Evolutionary conservation across 2,329 filamentous ascomycete genomes (phyloP), one percentile per base, ranked within the genome.

Genomic region (Aspergillus ochraceus): DNA sequence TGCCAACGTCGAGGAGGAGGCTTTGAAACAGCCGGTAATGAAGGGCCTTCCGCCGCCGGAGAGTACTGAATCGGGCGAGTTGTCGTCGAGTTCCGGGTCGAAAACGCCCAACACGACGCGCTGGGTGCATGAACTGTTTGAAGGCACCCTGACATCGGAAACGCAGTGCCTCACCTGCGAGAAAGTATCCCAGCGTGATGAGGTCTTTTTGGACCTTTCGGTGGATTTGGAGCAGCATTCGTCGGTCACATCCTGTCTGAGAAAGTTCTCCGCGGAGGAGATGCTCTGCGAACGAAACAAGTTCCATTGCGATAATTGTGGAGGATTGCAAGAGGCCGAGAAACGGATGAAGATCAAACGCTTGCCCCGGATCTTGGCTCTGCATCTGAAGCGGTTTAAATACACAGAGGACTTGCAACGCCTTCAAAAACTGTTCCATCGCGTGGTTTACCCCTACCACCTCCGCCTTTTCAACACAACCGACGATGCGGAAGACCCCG

Each of bases 291-390:
- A 99, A 79, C 86, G 93, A 61, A 98, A 99, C 81, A 99, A 99
- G 74, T 99, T 99, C 67, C 94, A 99, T 73, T 99, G 95, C 78
- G 95, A 99, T 74, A 93, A 93, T 69, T 99, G 95, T 68, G 95
- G 95, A 55, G 95, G 95, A 2, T 80, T 99, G 57, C 95, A 99
- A 76, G 95, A 99, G 78, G 95, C 95, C 0, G 95, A 99, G 76
- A 99, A 98, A 81, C 87, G 95, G 64, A 99, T 99, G 95, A 99
- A 98, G 81, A 94, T 99, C 68, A 98, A 99, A 80, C 87, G 91
- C 55, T 79, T 98, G 71, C 95, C 95, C 4, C 92, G 91, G 71
- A 92, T 99, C 60, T 79, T 99, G 64, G 93, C 95, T 4, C 80
- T 99, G 59, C 95, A 99, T 73, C 79, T 99, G 63, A 99, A 99